A percentile compares a stretch with the other conserved stretches of the same genome.
phyloP scores from a whole-genome alignment of 768 basidiomycete genomes.

The Boletus vinaceobasis region DNA sequence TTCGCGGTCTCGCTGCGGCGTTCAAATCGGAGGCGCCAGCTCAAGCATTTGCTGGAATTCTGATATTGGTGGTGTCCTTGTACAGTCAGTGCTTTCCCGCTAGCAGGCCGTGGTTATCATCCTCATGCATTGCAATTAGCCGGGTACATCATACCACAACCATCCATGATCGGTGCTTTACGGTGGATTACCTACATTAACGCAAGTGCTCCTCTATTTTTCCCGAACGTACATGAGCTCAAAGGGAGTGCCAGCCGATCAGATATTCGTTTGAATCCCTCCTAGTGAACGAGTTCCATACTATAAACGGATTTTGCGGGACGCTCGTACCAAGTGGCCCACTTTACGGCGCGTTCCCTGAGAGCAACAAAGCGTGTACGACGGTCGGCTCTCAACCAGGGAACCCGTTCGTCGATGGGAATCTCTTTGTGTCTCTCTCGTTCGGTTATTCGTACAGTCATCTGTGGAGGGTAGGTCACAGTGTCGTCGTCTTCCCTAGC shows the following conservation, averaged over 20 bases:
- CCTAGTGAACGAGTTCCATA: conserved; percentile 80
- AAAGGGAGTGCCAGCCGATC: conserved; percentile 42
- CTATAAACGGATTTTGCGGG: conserved; percentile 58
- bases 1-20: conserved; percentile 61
- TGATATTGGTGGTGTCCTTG: conserved; percentile 54
- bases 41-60: conserved; percentile 54
- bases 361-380: conserved; percentile 74
- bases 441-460: conserved; percentile 42
- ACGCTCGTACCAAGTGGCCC: conserved; percentile 59
- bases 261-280: conserved; percentile 63
- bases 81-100: conserved; percentile 23
- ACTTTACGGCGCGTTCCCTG: conserved; percentile 52
- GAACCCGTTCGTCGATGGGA: conserved; percentile 57
- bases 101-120: background rate
- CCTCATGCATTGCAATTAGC: conserved; percentile 16
- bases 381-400: conserved; percentile 65
- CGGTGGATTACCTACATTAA: conserved; percentile 67
- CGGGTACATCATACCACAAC: conserved; percentile 58
- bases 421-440: conserved; percentile 47
- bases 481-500: background rate
- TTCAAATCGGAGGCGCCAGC: conserved; percentile 60
- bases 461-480: conserved; percentile 44
- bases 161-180: conserved; percentile 65
- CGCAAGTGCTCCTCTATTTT: conserved; percentile 38
- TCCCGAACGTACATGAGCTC: conserved; percentile 8